Percentiles rank a stretch among this genome's conserved stretches.
Conservation (phyloP, 768 basidiomycete species). For the Polyporus arcularius region DNA sequence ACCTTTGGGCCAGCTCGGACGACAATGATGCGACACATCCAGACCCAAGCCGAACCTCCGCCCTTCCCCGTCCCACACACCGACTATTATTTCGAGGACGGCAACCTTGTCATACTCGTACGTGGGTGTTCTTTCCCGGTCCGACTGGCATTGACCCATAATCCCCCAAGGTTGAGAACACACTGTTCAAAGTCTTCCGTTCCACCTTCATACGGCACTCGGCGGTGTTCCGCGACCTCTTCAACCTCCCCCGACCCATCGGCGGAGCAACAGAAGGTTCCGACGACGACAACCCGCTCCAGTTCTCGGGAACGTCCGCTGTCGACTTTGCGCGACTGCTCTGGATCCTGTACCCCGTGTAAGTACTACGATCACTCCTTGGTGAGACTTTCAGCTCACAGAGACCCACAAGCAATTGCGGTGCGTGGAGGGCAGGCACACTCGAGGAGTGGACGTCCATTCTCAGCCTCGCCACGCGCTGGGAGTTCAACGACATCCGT, state of each 20-base stretch:
- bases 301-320: conserved; percentile 43
- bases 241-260: conserved; percentile 21
- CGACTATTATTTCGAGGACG: conserved; percentile 53
- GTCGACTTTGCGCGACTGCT: conserved; percentile 56
- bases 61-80: conserved; percentile 19
- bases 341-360: conserved; percentile 69
- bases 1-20: neutral
- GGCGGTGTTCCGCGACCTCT: conserved; percentile 26
- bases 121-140: conserved; percentile 14
- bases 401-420: conserved; percentile 45
- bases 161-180: conserved; percentile 51
- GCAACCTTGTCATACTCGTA: conserved; percentile 56
- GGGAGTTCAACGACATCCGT: conserved; percentile 43
- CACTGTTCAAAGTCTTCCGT: conserved; percentile 57
- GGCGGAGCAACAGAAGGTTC: conserved; percentile 23
- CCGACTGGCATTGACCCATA: neutral
- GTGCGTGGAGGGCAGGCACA: conserved; percentile 45
- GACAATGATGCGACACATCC: neutral
- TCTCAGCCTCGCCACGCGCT: conserved; percentile 39
- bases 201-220: conserved; percentile 69
- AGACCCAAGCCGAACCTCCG: conserved; percentile 15
- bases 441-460: conserved; percentile 46
- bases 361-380: neutral
- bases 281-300: conserved; percentile 31
- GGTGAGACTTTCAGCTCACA: conserved; percentile 4